phyloP scores from a whole-genome alignment of 176 grass and related monocot species.

The Ensete ventricosum region DNA sequence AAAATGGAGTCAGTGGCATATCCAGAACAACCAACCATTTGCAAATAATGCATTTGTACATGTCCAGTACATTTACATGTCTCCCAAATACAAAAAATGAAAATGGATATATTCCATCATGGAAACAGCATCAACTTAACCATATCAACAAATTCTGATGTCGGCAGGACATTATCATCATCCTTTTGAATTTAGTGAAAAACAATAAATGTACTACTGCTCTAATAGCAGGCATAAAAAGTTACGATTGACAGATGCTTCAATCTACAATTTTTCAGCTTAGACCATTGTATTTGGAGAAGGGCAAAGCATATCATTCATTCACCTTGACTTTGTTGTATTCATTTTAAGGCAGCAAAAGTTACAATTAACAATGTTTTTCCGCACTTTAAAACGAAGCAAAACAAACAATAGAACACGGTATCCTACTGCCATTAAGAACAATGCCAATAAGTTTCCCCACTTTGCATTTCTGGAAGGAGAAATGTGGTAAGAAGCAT shows the following conservation, averaged over 20 bases:
- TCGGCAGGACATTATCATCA: neutral
- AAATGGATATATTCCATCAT: no score
- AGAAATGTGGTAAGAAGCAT: slow-evolving; percentile 66
- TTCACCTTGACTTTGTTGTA: slow-evolving; percentile 28
- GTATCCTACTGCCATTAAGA: slow-evolving; percentile 69
- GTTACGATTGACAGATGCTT: no score
- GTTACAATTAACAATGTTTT: slow-evolving; percentile 17
- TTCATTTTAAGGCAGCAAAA: slow-evolving; percentile 38
- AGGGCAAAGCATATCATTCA: neutral
- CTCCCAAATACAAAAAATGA: no score
- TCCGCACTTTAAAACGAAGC: slow-evolving; percentile 52
- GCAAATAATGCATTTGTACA: no score
- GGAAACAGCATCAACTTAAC: no score
- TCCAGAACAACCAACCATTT: no score
- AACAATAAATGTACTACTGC: no score
- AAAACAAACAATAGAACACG: slow-evolving; percentile 44
- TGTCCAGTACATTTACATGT: no score
- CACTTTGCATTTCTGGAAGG: slow-evolving; percentile 58
- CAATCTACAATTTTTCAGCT: neutral
- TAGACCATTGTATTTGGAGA: neutral
- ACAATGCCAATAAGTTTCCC: slow-evolving; percentile 57
- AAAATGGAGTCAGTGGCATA: no score
- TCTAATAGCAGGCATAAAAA: no score
- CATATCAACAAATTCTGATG: neutral
- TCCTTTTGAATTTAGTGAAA: neutral